phyloP scores from a whole-genome alignment of 495 filamentous ascomycete genomes.

The Penicillium cinerascens region DNA sequence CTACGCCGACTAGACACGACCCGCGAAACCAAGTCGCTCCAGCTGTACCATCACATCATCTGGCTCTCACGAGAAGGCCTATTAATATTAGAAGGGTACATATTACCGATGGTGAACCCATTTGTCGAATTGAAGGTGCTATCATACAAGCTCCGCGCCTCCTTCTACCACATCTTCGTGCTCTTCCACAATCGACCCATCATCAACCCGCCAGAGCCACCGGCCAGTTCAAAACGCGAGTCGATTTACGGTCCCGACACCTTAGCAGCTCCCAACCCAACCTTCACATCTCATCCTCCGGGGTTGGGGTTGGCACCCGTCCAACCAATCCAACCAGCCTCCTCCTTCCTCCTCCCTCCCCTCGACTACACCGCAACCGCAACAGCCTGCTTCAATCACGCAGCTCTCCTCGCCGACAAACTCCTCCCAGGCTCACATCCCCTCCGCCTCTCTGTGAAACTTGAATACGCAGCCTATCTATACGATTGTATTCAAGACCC shows the following conservation, averaged over 20 bases:
- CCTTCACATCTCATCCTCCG: constrained; percentile 26
- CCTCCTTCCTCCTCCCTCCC: constrained; percentile 69
- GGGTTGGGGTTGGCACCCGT: constrained; percentile 46
- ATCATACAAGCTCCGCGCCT: constrained; percentile 85
- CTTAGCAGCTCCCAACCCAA: constrained; percentile 6
- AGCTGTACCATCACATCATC: constrained; percentile 85
- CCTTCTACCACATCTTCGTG: constrained; percentile 95
- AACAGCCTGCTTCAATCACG: constrained; percentile 75
- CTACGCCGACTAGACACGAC: constrained; percentile 79
- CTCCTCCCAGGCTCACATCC: constrained; percentile 85
- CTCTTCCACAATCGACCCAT: constrained; percentile 83
- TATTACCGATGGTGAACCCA: constrained; percentile 71
- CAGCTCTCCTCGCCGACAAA: constrained; percentile 65
- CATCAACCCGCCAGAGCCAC: constrained; percentile 43
- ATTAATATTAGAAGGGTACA: constrained; percentile 77
- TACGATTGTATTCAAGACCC: constrained; percentile 89
- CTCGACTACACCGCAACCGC: constrained; percentile 82
- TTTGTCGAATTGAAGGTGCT: constrained; percentile 80
- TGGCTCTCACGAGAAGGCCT: constrained; percentile 94
- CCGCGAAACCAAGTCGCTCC: constrained; percentile 73
- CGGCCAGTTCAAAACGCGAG: constrained; percentile 23
- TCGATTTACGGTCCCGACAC: constrained; percentile 29
- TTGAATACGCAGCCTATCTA: constrained; percentile 91
- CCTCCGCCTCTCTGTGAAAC: constrained; percentile 82
- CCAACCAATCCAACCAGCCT: constrained; percentile 47